Evolutionary conservation across 2,329 filamentous ascomycete species (phyloP).

Genomic region (Ambrosiella cleistominuta): DNA sequence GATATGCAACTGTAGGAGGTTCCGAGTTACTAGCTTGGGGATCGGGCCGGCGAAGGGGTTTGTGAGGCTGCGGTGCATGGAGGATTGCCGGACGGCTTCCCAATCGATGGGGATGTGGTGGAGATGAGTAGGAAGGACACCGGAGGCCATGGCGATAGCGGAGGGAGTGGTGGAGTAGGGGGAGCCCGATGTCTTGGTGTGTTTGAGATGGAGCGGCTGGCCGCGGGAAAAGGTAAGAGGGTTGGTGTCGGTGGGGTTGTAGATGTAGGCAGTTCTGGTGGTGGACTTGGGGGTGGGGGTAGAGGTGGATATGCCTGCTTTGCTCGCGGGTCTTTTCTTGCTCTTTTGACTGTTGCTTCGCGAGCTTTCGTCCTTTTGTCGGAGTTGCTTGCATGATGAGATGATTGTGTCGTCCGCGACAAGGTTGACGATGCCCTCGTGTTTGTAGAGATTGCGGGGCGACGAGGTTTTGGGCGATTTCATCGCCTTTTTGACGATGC

Average conservation of each 20-base stretch:
- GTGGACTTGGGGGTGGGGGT: background rate
- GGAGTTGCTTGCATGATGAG: background rate
- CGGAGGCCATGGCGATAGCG: slow-evolving; percentile 18
- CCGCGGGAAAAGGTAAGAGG: background rate
- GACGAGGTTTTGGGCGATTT: background rate
- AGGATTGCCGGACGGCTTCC: slow-evolving; percentile 5
- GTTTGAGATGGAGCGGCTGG: background rate
- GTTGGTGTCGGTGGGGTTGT: slow-evolving; percentile 4
- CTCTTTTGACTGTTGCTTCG: background rate
- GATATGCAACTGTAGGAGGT: slow-evolving; percentile 5
- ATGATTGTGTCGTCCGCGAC: background rate
- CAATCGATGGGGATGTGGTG: slow-evolving; percentile 6
- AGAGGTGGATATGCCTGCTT: background rate
- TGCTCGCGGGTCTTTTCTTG: background rate
- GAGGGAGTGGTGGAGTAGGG: background rate
- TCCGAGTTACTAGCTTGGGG: background rate
- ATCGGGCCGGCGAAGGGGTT: slow-evolving; percentile 6
- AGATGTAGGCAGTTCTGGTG: background rate
- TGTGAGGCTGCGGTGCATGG: slow-evolving; percentile 3
- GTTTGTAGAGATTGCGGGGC: background rate
- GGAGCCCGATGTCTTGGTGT: background rate
- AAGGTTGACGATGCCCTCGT: background rate
- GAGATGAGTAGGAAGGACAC: background rate
- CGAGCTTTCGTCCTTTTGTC: background rate
- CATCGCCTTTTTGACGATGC: background rate